Evolutionary conservation across 192 early-diverging fungal species (phyloP).

Genomic region (Diversispora eburnea): DNA sequence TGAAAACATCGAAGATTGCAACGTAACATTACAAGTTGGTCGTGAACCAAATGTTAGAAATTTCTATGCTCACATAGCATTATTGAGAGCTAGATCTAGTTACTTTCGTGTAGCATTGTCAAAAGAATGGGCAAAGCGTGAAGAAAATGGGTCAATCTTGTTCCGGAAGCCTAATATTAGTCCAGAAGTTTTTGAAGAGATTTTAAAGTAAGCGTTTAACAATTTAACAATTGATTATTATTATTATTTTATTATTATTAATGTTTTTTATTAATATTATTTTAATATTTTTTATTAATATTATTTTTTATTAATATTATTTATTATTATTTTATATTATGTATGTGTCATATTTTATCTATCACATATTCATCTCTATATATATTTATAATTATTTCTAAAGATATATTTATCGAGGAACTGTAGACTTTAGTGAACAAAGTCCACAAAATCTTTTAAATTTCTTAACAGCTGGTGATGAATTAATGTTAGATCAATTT

Average conservation of each 20-base stretch:
- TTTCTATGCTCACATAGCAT: not conserved
- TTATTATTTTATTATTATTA: too few species aligned
- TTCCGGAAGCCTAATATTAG: constrained; percentile 6
- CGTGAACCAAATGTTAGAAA: not conserved
- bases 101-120: constrained; percentile 9
- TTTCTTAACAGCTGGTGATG: constrained; percentile 6
- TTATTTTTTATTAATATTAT: not conserved
- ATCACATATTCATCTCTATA: not conserved
- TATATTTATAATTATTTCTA: not conserved
- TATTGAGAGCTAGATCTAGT: constrained; percentile 12
- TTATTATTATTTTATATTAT: not conserved
- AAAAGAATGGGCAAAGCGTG: constrained; percentile 5
- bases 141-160: not conserved
- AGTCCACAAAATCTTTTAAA: not conserved
- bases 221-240: not conserved
- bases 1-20: not conserved
- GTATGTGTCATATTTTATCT: not conserved
- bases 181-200: constrained; percentile 6
- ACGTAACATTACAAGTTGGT: not conserved
- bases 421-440: not conserved
- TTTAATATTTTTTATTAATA: too few species aligned
- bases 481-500: constrained; percentile 5
- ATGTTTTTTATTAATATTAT: too few species aligned
- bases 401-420: constrained; percentile 7
- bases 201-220: constrained; percentile 3